phyloP scores from a whole-genome alignment of 1,139 yeast species.

The Pichia cactophila region DNA sequence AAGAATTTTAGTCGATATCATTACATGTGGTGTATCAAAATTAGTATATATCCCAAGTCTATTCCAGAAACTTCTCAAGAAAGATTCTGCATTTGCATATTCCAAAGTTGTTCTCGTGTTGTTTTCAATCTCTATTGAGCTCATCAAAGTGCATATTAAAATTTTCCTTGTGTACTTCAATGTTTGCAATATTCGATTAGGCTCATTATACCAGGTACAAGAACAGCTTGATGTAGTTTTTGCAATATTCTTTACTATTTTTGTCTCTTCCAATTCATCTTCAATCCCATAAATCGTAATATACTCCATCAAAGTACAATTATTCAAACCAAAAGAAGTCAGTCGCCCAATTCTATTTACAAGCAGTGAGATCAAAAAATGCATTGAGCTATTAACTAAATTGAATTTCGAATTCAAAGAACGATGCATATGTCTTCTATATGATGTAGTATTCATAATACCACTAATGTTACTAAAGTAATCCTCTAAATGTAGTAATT shows the following conservation, averaged over 20 bases:
- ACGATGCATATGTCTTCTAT: not conserved
- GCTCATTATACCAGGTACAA: slow-evolving; percentile 10
- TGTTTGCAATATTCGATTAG: slow-evolving; percentile 4
- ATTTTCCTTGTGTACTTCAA: slow-evolving; percentile 7
- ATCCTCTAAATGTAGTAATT: slow-evolving; percentile 3
- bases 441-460: not conserved
- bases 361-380: slow-evolving; percentile 6
- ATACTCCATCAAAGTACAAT: slow-evolving; percentile 8
- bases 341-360: slow-evolving; percentile 6
- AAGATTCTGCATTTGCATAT: not conserved
- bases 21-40: slow-evolving; percentile 1
- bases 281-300: slow-evolving; percentile 10
- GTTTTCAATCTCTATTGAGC: slow-evolving; percentile 5
- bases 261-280: slow-evolving; percentile 7
- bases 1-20: slow-evolving; percentile 15
- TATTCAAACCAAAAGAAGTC: slow-evolving; percentile 1
- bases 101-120: not conserved
- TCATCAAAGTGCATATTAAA: slow-evolving; percentile 9
- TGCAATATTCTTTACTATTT: slow-evolving; percentile 7
- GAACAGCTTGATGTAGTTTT: slow-evolving; percentile 7
- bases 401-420: not conserved
- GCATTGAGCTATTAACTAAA: slow-evolving; percentile 8
- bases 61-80: slow-evolving; percentile 9
- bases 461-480: not conserved
- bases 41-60: slow-evolving; percentile 6